These are phyloP conservation scores for Huntiella decipiens DNA, from an alignment of 2,329 filamentous ascomycete genomes.

Conservation along the genomic window DNA sequence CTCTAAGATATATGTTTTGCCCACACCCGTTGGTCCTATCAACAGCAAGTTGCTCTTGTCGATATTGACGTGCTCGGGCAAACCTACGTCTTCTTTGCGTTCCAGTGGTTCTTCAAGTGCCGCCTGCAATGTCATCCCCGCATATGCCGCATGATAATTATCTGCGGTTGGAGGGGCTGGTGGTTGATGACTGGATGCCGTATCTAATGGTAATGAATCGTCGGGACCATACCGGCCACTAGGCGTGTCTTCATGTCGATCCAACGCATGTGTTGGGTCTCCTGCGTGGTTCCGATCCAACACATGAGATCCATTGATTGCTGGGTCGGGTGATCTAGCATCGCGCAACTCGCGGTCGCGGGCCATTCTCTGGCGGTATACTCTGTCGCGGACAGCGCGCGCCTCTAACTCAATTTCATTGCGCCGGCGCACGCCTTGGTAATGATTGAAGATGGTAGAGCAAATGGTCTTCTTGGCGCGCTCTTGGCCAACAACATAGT, in stretches of 20 bases:
- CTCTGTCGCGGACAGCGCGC: conserved; percentile 38
- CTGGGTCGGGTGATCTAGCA: conserved; percentile 5
- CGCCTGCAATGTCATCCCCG: conserved; percentile 2
- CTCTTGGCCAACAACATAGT: conserved; percentile 92
- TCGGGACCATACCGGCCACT: conserved; percentile 4
- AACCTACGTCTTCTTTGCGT: conserved; percentile 26
- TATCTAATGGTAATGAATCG: conserved; percentile 16
- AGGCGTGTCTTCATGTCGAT: too few species aligned
- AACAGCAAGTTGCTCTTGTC: conserved; percentile 92
- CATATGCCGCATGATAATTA: background rate
- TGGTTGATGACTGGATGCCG: background rate
- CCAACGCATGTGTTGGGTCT: too few species aligned
- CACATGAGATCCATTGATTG: background rate
- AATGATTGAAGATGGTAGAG: conserved; percentile 90
- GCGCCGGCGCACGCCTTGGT: conserved; percentile 66
- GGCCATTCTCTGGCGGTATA: conserved; percentile 50
- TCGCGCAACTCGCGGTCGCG: conserved; percentile 38
- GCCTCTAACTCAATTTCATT: conserved; percentile 57
- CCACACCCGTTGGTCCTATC: conserved; percentile 81
- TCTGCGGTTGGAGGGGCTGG: background rate
- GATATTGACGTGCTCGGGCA: conserved; percentile 44
- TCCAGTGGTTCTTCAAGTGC: conserved; percentile 25
- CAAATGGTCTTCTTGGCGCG: conserved; percentile 86
- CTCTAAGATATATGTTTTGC: conserved; percentile 85
- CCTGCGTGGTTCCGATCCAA: too few species aligned